phyloP scores from a whole-genome alignment of 1,139 yeast species.

The Yamadazyma membranifaciens region DNA sequence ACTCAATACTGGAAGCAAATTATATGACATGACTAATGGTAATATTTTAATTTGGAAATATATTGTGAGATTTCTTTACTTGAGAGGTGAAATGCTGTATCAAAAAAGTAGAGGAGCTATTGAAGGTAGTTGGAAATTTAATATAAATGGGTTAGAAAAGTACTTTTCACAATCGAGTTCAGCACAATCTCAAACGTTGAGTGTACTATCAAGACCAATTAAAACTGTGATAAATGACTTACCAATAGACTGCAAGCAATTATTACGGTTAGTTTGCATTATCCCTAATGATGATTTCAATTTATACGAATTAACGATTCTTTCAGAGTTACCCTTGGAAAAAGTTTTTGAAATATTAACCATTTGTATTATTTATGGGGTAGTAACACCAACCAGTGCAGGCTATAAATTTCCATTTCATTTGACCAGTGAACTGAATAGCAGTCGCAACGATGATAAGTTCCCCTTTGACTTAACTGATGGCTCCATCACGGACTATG shows the following conservation, averaged over 20 bases:
- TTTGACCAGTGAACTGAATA: constrained; percentile 17
- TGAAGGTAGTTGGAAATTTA: constrained; percentile 14
- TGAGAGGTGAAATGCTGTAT: constrained; percentile 12
- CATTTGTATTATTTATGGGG: constrained; percentile 30
- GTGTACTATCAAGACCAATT: neutral
- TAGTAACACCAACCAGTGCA: constrained; percentile 41
- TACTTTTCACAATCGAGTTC: neutral
- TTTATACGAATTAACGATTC: constrained; percentile 42
- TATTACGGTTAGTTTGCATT: constrained; percentile 47
- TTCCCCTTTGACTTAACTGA: constrained; percentile 37
- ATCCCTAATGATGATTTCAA: constrained; percentile 42
- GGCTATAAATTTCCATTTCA: constrained; percentile 52
- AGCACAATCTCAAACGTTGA: neutral
- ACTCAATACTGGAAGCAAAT: constrained; percentile 1
- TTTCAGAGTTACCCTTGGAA: constrained; percentile 30
- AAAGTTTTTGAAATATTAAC: constrained; percentile 28
- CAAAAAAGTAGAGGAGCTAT: constrained; percentile 8
- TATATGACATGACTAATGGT: constrained; percentile 15
- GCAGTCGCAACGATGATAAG: constrained; percentile 6
- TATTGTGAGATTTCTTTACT: constrained; percentile 9
- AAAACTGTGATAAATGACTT: constrained; percentile 5
- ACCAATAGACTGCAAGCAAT: constrained; percentile 16
- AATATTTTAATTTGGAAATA: constrained; percentile 17
- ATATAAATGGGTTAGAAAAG: neutral
- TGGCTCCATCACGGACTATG: constrained; percentile 34